These are phyloP conservation scores for Stephanodiscus minutulus DNA, from an alignment of 108 stramenopile species.

Conservation along the genomic window DNA sequence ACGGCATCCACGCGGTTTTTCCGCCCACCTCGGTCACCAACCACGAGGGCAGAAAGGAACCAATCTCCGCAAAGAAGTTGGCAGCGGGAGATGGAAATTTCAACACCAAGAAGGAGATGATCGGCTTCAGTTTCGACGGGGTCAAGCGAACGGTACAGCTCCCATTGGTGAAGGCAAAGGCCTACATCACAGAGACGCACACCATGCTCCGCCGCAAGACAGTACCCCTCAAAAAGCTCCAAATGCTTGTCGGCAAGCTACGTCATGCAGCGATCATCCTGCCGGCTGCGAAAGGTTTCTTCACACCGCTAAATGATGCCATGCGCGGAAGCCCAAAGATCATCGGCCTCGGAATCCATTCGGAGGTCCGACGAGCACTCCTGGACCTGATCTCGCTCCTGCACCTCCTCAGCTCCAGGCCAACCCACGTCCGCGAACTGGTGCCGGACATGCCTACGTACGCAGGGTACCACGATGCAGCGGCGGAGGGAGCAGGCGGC, in stretches of 20 bases:
- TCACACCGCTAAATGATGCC: not conserved
- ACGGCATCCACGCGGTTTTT: not conserved
- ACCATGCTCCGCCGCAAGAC: not conserved
- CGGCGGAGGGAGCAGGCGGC: not conserved
- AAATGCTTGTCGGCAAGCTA: not conserved
- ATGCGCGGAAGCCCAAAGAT: not conserved
- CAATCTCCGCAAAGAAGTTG: not conserved
- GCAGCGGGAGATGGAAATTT: not conserved
- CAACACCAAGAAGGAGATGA: not conserved
- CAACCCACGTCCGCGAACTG: not conserved
- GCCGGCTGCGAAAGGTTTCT: not conserved
- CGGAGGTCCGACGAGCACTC: no score
- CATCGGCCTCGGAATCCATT: not conserved
- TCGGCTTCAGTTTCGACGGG: not conserved
- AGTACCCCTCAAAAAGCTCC: not conserved
- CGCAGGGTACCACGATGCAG: no score
- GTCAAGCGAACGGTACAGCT: not conserved
- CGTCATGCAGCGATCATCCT: not conserved
- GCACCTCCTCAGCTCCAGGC: not conserved
- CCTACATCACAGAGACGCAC: not conserved
- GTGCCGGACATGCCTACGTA: not conserved
- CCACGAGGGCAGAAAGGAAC: not conserved
- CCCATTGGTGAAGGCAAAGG: not conserved
- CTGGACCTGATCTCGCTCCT: slow-evolving; percentile 11
- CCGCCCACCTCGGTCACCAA: not conserved